Evolutionary conservation across 768 basidiomycete genomes (phyloP), one percentile per base, ranked within the genome.

Genomic region (Xerocomus potaroensis): DNA sequence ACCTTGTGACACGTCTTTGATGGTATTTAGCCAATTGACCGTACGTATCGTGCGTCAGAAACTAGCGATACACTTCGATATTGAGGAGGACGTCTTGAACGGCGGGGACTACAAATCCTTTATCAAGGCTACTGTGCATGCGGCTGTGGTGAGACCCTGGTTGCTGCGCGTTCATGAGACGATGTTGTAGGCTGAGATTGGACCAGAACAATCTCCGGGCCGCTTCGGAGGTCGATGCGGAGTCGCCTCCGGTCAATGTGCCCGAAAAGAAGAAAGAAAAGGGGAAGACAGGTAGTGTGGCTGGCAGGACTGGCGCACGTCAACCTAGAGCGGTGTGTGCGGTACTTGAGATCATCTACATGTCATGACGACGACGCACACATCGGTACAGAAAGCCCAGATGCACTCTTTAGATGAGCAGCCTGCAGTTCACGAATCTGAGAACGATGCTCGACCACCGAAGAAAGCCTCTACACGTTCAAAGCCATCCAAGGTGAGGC

Each of bases 21-120:
- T 40, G 35, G 46, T 32, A 18, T 55, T 3, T 24, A 64, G 63
- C 24, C 37, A 67, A 47, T 47, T 69, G 22, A 83, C 82, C 2
- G 70, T 70, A 14, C 75, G 76, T 19, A 67, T 73, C 11, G 69
- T 84, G 21, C 75, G 83, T 11, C 60, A 66, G 45, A 56, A 69
- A n/a, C 43, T 84, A 1, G 83, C 83, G 62, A 54, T 65, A 21
- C 53, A 68, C 19, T 68, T 81, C 35, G 47, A 54, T 4, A 60
- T 85, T n/a, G 68, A 71, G 8, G 52, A 64, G 5, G 78, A 76
- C 0, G 57, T 66, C 3, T 61, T 85, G 32, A 72, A 74, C 23
- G 55, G 49, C 22, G 58, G 65, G 16, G 65, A 72, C 39, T 78
- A 74, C 63, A 84, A 74, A 57, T 47, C 54, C 14, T 57, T 68